Conservation (phyloP, 2,329 filamentous ascomycete genomes). For the Purpureocillium lavendulum region DNA sequence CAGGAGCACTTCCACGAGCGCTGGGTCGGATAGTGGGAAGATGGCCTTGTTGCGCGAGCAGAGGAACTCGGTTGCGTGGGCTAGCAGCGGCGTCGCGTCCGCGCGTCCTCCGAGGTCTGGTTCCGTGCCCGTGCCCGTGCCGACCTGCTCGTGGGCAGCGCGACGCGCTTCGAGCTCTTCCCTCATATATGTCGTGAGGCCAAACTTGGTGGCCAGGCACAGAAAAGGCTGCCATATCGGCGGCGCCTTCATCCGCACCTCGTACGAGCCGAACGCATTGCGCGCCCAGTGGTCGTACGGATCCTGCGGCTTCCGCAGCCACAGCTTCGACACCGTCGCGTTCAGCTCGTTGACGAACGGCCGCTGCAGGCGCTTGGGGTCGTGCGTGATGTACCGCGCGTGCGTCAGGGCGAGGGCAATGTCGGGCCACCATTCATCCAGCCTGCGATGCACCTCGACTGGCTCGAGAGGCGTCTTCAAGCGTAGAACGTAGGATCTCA, state of each 20-base stretch:
- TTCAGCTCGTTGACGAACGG: constrained; percentile 19
- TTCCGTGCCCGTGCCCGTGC: no score
- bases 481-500: constrained; percentile 23
- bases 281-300: constrained; percentile 24
- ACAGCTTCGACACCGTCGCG: constrained; percentile 20
- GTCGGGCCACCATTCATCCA: constrained; percentile 30
- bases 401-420: constrained; percentile 28
- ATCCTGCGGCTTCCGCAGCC: constrained; percentile 15
- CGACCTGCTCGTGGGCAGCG: no score
- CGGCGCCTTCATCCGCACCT: constrained; percentile 19
- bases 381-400: constrained; percentile 17
- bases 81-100: constrained; percentile 18
- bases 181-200: constrained; percentile 17
- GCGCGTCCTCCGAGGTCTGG: background rate
- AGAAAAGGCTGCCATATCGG: constrained; percentile 21
- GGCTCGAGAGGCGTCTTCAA: constrained; percentile 23
- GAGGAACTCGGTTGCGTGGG: constrained; percentile 23
- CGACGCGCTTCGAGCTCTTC: constrained; percentile 11
- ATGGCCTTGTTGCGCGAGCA: constrained; percentile 24
- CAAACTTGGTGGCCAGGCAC: constrained; percentile 23
- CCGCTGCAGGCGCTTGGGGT: constrained; percentile 8
- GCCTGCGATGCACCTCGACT: constrained; percentile 24
- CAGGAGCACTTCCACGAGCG: constrained; percentile 17
- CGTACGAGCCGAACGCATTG: constrained; percentile 20
- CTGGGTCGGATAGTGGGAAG: constrained; percentile 21